Evolutionary conservation across 495 filamentous ascomycete species (phyloP), one percentile per base, ranked within the genome.

Genomic region (Monascus purpureus): DNA sequence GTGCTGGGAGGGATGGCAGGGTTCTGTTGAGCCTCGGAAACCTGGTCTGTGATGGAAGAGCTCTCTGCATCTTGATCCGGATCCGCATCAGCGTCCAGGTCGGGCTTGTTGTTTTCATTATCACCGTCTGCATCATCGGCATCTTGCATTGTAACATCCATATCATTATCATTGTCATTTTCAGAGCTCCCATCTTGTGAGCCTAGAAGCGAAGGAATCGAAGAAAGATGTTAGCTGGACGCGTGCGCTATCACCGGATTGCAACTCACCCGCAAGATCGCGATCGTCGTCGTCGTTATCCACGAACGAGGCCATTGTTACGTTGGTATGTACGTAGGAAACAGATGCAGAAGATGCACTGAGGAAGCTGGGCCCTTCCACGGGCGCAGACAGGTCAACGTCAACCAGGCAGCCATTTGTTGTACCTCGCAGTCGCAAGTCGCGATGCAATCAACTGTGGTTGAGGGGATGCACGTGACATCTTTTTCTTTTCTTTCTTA

Each of bases 111-210:
- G 20, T 22, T 22, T 36, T 81, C 76, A 17, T 71, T 80, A 31
- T 80, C 75, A 5, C 64, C 63, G 11, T 71, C 65, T 13, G 54
- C 64, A 40, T 70, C 67, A 24, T 77, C 73, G 7, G 53, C 67
- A 43, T 80, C 76, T 27, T 77, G 65, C 58, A 78, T 72, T n/a
- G 61, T 57, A 33, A 77, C 75, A 19, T 81, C 75, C 36, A 72
- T 68, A 17, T 82, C 77, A 38, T 80, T 79, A 37, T 82, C 77
- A 5, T 76, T 68, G 17, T 82, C 77, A 38, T 80, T 79, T 36
- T 82, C 77, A 5, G 76, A 80, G 50, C 72, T 78, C 38, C 59
- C 72, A 41, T 72, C 70, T 37, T 68, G 75, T 18, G 73, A 75
- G 32, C 55, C 62, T 66, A 48, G 18, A 17, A n/a, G n/a, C n/a